phyloP scores from a whole-genome alignment of 2,329 filamentous ascomycete species.

The Intubia oerlemansii region DNA sequence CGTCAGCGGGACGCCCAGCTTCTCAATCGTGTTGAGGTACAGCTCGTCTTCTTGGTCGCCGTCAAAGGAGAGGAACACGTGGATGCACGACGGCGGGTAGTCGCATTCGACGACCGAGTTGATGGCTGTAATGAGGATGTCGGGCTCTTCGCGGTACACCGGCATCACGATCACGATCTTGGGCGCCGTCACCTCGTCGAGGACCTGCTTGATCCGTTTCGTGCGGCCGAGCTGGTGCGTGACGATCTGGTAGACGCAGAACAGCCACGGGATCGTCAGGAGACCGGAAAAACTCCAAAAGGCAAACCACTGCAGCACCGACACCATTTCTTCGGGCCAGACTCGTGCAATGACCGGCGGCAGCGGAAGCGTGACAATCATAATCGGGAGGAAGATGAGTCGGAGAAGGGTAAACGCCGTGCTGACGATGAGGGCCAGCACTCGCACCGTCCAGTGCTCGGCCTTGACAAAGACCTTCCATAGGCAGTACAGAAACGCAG shows the following conservation, averaged over 20 bases:
- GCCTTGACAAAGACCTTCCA: slow-evolving; percentile 77
- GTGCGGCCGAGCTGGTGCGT: slow-evolving; percentile 67
- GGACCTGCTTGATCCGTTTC: slow-evolving; percentile 61
- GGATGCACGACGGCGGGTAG: slow-evolving; percentile 78
- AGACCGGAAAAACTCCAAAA: slow-evolving; percentile 84
- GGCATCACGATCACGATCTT: slow-evolving; percentile 96
- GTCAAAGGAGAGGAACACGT: slow-evolving; percentile 90
- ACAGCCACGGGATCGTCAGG: slow-evolving; percentile 73
- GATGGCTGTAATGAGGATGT: slow-evolving; percentile 64
- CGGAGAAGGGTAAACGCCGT: slow-evolving; percentile 49
- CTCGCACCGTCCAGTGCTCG: slow-evolving; percentile 62
- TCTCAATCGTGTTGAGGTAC: slow-evolving; percentile 69
- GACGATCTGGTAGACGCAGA: slow-evolving; percentile 80
- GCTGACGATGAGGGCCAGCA: slow-evolving; percentile 58
- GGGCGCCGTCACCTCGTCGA: slow-evolving; percentile 70
- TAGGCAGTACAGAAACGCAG: slow-evolving; percentile 84
- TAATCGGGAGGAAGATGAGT: slow-evolving; percentile 77
- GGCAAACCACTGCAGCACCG: slow-evolving; percentile 74
- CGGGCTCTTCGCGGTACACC: slow-evolving; percentile 80
- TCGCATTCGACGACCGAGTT: slow-evolving; percentile 88
- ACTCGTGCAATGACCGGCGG: slow-evolving; percentile 48
- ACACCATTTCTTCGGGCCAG: slow-evolving; percentile 50
- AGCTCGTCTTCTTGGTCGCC: slow-evolving; percentile 75
- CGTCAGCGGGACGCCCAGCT: slow-evolving; percentile 60
- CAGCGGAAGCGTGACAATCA: slow-evolving; percentile 79